Percentiles rank a stretch among this genome's conserved stretches.
These are phyloP conservation scores for Trichocomaceae sp. DNA, from an alignment of 2,329 filamentous ascomycete species.

Conservation along the genomic window DNA sequence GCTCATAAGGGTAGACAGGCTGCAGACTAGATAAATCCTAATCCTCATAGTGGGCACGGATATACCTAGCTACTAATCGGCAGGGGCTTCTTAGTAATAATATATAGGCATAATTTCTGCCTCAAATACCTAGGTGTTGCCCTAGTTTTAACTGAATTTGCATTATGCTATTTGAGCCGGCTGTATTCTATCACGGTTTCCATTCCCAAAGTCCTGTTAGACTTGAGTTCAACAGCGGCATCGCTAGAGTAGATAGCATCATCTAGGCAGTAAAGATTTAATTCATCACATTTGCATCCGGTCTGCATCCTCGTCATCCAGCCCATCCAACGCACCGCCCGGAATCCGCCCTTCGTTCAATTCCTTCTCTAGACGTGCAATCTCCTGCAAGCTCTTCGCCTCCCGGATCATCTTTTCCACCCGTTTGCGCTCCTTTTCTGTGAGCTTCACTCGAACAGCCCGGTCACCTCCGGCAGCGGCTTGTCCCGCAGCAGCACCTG, in stretches of 20 bases:
- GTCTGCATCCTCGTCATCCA: constrained; percentile 27
- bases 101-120: too few relatives aligned
- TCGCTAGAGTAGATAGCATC: neutral
- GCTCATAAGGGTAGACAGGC: too few relatives aligned
- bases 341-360: constrained; percentile 83
- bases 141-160: too few relatives aligned
- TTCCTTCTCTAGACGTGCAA: constrained; percentile 83
- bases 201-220: neutral
- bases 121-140: too few relatives aligned
- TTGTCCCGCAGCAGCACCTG: constrained; percentile 26
- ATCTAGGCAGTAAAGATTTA: neutral
- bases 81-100: too few relatives aligned
- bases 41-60: too few relatives aligned
- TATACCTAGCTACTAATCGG: too few relatives aligned
- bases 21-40: too few relatives aligned
- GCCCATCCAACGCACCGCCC: constrained; percentile 44
- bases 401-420: constrained; percentile 82
- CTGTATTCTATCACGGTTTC: too few relatives aligned
- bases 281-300: constrained; percentile 33
- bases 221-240: neutral
- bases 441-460: constrained; percentile 73
- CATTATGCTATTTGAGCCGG: too few relatives aligned
- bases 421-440: constrained; percentile 77
- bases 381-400: constrained; percentile 83
- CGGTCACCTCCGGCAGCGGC: constrained; percentile 46